These are phyloP conservation scores for Cutaneotrichosporon daszewskae DNA, from an alignment of 1,284 basidiomycete genomes.

Conservation along the genomic window DNA sequence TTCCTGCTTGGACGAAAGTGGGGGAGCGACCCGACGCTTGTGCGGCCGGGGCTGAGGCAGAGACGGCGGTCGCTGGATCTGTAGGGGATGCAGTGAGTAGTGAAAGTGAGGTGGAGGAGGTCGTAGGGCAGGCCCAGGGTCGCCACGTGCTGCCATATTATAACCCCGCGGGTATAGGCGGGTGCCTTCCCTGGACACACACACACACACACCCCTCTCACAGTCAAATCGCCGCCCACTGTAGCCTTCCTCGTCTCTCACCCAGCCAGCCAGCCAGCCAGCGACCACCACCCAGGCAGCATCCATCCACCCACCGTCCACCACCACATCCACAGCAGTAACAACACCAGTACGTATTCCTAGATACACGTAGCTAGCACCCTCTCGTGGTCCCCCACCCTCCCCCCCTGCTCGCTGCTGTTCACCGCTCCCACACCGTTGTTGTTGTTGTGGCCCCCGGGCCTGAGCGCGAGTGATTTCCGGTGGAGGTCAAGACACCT, in stretches of 20 bases:
- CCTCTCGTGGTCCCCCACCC: conserved; percentile 1
- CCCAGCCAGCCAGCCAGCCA: conserved; percentile 3
- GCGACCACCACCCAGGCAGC: conserved; percentile 2
- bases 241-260: too few relatives aligned
- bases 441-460: conserved; percentile 1
- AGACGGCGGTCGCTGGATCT: too few relatives aligned
- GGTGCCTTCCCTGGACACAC: too few relatives aligned
- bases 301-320: conserved; percentile 4
- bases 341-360: neutral
- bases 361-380: neutral
- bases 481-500: conserved; percentile 1
- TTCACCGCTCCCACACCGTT: neutral
- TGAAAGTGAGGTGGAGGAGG: too few relatives aligned
- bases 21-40: too few relatives aligned
- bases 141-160: too few relatives aligned
- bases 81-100: too few relatives aligned
- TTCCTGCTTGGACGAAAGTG: too few relatives aligned
- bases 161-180: too few relatives aligned
- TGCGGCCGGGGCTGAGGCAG: too few relatives aligned
- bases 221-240: too few relatives aligned
- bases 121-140: too few relatives aligned
- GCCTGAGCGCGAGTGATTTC: conserved; percentile 5
- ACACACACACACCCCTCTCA: neutral
- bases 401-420: neutral
- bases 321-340: neutral